Evolutionary conservation across 2,329 filamentous ascomycete species (phyloP).

Genomic region (Colletotrichum sp.): DNA sequence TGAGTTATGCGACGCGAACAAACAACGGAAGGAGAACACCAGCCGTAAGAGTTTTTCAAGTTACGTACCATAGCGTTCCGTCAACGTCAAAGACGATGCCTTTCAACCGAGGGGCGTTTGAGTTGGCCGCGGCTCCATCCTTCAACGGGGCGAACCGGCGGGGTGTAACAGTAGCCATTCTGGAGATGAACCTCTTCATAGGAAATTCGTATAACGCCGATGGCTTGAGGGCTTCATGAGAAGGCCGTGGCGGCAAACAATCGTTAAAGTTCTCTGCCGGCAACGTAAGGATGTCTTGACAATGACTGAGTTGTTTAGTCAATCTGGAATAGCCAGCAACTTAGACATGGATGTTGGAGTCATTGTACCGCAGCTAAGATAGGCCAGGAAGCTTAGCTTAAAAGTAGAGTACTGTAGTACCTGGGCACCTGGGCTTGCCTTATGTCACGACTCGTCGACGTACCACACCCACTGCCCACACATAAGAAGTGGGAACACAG

Average conservation of each 20-base stretch:
- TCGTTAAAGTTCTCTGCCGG: background rate
- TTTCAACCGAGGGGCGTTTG: constrained; percentile 50
- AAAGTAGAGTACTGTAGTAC: background rate
- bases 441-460: background rate
- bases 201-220: background rate
- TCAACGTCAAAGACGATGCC: constrained; percentile 91
- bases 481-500: background rate
- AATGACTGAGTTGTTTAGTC: background rate
- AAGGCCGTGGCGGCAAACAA: background rate
- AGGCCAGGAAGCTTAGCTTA: background rate
- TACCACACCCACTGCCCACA: background rate
- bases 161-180: constrained; percentile 44
- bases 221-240: background rate
- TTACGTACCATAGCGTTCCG: constrained; percentile 83
- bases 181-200: constrained; percentile 37
- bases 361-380: background rate
- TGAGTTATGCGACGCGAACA: background rate
- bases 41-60: background rate
- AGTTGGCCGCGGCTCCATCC: constrained; percentile 31
- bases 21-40: background rate
- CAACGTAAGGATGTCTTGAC: background rate
- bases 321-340: background rate
- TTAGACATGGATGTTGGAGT: background rate
- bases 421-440: background rate
- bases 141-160: constrained; percentile 63